Base-by-base conservation (phyloP, 2,329 filamentous ascomycete genomes). In the Phialophora tarda region DNA sequence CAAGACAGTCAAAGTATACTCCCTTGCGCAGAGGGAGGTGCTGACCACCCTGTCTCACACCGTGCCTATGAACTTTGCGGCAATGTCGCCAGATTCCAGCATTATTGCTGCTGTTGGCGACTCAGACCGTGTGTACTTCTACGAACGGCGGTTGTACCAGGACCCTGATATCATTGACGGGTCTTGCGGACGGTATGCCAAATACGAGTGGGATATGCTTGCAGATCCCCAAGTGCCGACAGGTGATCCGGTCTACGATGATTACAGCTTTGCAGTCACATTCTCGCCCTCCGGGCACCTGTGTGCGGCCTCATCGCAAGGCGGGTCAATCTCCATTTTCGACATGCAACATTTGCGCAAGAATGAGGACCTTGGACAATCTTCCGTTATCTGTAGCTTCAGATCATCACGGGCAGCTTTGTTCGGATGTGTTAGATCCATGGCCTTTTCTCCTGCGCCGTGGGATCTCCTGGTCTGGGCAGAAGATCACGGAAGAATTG, bases 401-500 rank as follows among this genome's bases (percentile, higher is more conserved):
- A 86, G 86, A 65, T 93, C 93, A 17, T 93, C 93, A 0, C 84
- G 92, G 67, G 87, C 91, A 0, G 85, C 86, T 66, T 84, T 82
- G n/a, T 84, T 87, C 24, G 94, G 94, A 51, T 93, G 94, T 34
- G 88, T 98, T 61, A 87, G 95, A 68, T 92, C 93, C 68, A 96
- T 98, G 91, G 85, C 90, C 1, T 99, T 99, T 76, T 93, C 91
- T 4, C 93, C 94, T 0, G 91, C 91, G 1, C 92, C 93, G 0
- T 94, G 90, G 82, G 94, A 97, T 75, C 85, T 99, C 21, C 82
- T 99, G 48, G 91, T 96, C 6, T 98, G 95, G 93, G 91, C 93
- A 8, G 95, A 99, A 78, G 91, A 97, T 73, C 89, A 91, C 69
- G 82, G 81, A 17, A 76, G 79, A 68, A 79, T 79, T 53, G 82